Conservation (phyloP, 176 grass and related monocot genomes). For the Oryza longistaminata region DNA sequence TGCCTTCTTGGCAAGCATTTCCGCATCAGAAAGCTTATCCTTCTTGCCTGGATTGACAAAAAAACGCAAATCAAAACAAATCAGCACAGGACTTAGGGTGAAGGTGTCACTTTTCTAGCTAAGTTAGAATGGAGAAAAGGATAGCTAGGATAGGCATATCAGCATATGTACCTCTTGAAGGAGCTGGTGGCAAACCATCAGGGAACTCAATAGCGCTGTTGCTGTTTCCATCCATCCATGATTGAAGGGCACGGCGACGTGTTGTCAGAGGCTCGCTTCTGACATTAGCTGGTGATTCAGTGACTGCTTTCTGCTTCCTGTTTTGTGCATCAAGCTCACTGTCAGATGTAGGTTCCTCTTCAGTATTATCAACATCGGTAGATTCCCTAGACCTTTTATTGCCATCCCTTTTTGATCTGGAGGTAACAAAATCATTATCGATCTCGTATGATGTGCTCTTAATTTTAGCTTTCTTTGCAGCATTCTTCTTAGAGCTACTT, state of each 20-base stretch:
- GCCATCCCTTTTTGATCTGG: constrained; percentile 42
- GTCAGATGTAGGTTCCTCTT: constrained; percentile 58
- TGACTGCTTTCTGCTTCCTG: constrained; percentile 39
- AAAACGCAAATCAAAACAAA: constrained; percentile 16
- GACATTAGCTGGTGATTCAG: constrained; percentile 33
- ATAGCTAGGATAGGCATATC: not conserved
- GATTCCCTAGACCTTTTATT: constrained; percentile 54
- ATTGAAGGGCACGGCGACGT: constrained; percentile 74
- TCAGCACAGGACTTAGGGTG: not conserved
- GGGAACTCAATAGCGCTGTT: constrained; percentile 59
- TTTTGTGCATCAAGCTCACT: constrained; percentile 44
- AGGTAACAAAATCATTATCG: constrained; percentile 46
- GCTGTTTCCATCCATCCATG: constrained; percentile 63
- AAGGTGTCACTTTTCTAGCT: not conserved
- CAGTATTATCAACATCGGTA: constrained; percentile 51
- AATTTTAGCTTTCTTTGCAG: constrained; percentile 44
- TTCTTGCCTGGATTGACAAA: constrained; percentile 58
- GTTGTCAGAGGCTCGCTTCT: constrained; percentile 69
- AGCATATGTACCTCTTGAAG: constrained; percentile 57
- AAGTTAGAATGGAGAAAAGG: not conserved
- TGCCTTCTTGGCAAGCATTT: constrained; percentile 69
- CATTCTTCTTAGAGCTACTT: constrained; percentile 47
- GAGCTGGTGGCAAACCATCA: constrained; percentile 55
- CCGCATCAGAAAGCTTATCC: constrained; percentile 67
- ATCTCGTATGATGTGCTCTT: constrained; percentile 32